Conservation (phyloP, 177 flowering plant genomes). For the Vitis hybrid region DNA sequence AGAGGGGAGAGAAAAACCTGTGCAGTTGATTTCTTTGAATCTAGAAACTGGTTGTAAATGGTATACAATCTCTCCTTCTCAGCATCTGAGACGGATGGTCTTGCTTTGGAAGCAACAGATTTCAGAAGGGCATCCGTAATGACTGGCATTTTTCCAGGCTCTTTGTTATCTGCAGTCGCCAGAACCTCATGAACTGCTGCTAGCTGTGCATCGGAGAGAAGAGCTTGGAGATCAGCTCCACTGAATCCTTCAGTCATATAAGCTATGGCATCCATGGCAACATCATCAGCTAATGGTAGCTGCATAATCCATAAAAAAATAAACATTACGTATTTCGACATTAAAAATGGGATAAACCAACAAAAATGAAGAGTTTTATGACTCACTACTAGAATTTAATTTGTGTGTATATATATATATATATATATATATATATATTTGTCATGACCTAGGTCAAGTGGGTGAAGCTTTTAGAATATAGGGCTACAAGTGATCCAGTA, state of each 20-base stretch:
- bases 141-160: constrained; percentile 49
- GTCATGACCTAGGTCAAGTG: too few relatives aligned
- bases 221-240: constrained; percentile 98
- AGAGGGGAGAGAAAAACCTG: constrained; percentile 54
- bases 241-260: constrained; percentile 86
- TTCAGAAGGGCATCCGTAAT: constrained; percentile 59
- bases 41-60: constrained; percentile 81
- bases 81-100: constrained; percentile 82
- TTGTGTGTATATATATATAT: too few relatives aligned
- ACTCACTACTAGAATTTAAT: too few relatives aligned
- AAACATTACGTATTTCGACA: not conserved
- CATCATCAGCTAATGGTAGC: constrained; percentile 75
- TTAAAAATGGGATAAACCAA: not conserved
- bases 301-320: constrained; percentile 23
- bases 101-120: constrained; percentile 65
- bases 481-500: too few relatives aligned
- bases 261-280: constrained; percentile 71
- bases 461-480: too few relatives aligned
- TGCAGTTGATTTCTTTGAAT: constrained; percentile 70
- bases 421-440: too few relatives aligned
- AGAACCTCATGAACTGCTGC: constrained; percentile 80
- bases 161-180: constrained; percentile 27
- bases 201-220: constrained; percentile 91
- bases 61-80: constrained; percentile 72
- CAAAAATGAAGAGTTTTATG: too few relatives aligned